These are phyloP conservation scores for Erysiphe neolycopersici DNA, from an alignment of 2,329 filamentous ascomycete genomes.

Conservation along the genomic window DNA sequence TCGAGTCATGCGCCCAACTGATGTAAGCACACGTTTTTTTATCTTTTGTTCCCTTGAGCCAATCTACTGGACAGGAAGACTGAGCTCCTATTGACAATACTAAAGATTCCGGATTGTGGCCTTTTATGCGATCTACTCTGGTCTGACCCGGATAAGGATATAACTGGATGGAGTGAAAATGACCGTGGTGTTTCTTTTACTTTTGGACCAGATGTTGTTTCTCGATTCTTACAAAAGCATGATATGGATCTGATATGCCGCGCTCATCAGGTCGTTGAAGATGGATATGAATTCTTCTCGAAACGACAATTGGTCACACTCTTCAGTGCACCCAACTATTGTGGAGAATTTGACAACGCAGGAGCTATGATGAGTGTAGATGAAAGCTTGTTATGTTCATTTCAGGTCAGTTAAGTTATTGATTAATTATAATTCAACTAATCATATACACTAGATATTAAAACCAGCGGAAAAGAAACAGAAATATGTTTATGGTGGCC, in stretches of 20 bases:
- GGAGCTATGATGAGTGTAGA: slow-evolving; percentile 19
- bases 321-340: slow-evolving; percentile 97
- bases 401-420: background rate
- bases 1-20: slow-evolving; percentile 92
- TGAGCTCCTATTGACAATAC: background rate
- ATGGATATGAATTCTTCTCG: slow-evolving; percentile 98
- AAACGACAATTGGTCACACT: slow-evolving; percentile 93
- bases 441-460: slow-evolving; percentile 40
- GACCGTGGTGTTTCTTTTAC: slow-evolving; percentile 97
- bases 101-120: slow-evolving; percentile 61
- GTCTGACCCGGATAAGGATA: slow-evolving; percentile 98
- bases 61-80: too few relatives aligned
- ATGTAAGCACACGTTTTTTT: slow-evolving; percentile 28
- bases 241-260: slow-evolving; percentile 99
- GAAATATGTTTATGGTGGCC: slow-evolving; percentile 78
- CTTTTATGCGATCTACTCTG: slow-evolving; percentile 91
- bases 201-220: slow-evolving; percentile 91
- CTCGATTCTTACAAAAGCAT: slow-evolving; percentile 92
- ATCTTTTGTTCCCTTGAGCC: too few relatives aligned
- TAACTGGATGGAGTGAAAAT: slow-evolving; percentile 97
- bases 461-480: slow-evolving; percentile 99
- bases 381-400: slow-evolving; percentile 67
- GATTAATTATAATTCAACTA: background rate
- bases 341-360: slow-evolving; percentile 1
- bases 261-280: slow-evolving; percentile 94